Evolutionary conservation across 2,329 filamentous ascomycete genomes (phyloP), one percentile per base, ranked within the genome.

Genomic region (Botrytis aclada): DNA sequence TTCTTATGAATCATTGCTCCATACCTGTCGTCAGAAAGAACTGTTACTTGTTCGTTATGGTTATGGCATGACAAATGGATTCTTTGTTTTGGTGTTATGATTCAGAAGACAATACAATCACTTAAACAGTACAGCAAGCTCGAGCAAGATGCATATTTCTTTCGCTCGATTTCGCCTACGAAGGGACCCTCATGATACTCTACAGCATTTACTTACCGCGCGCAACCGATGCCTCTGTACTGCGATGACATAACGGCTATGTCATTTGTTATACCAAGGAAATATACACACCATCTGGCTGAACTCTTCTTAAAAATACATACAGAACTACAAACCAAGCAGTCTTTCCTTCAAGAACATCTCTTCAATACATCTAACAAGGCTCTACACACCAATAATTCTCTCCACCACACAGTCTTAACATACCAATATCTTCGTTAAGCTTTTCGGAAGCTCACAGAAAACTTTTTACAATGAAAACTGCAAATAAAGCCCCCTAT

Each of bases 191-290:
- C 51, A 56, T 56, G 3, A 3, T 56, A 18, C 2, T 16, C 0
- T 12, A 0, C 7, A 0, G n/a, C n/a, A 16, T 4, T 18, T 16
- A 5, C 22, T n/a, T 1, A 2, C n/a, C 16, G 51, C 25, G 25
- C 25, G 16, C 7, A 18, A n/a, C 14, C 51, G 14, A 1, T 29
- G 0, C 12, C 3, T n/a, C 25, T 3, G 3, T 29, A 14, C n/a
- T 29, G 4, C 7, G 5, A 29, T 56, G n/a, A 16, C 5, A 3
- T 14, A 29, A 56, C 4, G 0, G 25, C 6, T 29, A 16, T 16
- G 0, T 0, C 25, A 8, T 56, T 56, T 3, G 7, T 16, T 29
- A 56, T 56, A 56, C 29, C 4, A 56, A 29, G 51, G n/a, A 29
- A 14, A 0, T 56, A 4, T 29, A 6, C 9, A 56, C 51, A 16